Percentiles rank a stretch among this genome's conserved stretches.
Evolutionary conservation across 1,284 basidiomycete species (phyloP).

Genomic region (Tranzscheliella williamsii): DNA sequence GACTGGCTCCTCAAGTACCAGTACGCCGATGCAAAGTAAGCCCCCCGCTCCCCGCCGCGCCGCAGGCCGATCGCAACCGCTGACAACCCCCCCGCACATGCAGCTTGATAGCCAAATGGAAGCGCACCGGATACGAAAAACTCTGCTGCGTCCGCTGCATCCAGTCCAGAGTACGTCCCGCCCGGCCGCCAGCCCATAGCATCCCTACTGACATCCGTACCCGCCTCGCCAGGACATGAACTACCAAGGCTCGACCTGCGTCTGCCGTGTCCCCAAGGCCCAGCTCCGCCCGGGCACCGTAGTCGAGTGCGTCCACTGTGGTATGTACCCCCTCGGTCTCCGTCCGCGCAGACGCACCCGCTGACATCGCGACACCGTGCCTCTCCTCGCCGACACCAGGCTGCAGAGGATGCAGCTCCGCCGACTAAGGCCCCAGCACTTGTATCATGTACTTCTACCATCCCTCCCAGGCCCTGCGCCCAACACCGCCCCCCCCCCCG

Average conservation of each 20-base stretch:
- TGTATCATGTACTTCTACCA: too few relatives aligned
- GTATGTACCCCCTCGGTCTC: too few relatives aligned
- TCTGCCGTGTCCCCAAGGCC: constrained; percentile 94
- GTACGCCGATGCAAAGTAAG: constrained; percentile 95
- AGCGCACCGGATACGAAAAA: constrained; percentile 97
- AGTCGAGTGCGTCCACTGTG: constrained; percentile 97
- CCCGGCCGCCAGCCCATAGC: neutral
- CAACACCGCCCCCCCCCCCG: too few relatives aligned
- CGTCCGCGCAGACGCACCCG: too few relatives aligned
- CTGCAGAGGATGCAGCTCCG: constrained; percentile 50
- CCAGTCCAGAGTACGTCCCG: constrained; percentile 75
- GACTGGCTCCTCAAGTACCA: constrained; percentile 98
- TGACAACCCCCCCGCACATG: neutral
- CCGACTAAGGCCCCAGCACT: constrained; percentile 26
- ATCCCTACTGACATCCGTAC: neutral
- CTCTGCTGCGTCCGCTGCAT: constrained; percentile 96
- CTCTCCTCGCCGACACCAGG: constrained; percentile 6
- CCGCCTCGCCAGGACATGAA: constrained; percentile 80
- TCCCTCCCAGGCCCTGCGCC: too few relatives aligned
- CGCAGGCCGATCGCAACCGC: too few relatives aligned
- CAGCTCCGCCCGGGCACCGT: constrained; percentile 85
- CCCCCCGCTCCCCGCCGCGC: too few relatives aligned
- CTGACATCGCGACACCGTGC: neutral
- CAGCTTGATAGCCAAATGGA: constrained; percentile 98
- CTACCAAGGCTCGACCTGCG: constrained; percentile 98